A percentile compares a stretch with the other conserved stretches of the same genome.
Evolutionary conservation across 2,329 filamentous ascomycete species (phyloP).

Genomic region (Fusarium algeriense): DNA sequence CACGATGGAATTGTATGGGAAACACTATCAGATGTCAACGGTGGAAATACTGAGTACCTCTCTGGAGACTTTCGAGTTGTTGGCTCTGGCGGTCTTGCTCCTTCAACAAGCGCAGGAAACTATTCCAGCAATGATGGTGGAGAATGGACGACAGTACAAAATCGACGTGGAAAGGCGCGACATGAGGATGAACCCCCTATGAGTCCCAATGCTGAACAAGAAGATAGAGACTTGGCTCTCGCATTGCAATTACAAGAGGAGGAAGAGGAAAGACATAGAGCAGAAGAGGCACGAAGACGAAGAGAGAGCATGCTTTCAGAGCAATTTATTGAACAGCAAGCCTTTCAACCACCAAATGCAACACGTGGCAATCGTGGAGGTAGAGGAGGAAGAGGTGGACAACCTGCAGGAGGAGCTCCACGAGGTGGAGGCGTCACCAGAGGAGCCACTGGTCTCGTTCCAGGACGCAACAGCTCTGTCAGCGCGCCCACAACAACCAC

Average conservation of each 20-base stretch:
- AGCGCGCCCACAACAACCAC: conserved; percentile 37
- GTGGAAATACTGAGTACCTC: conserved; percentile 84
- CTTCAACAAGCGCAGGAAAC: conserved; percentile 30
- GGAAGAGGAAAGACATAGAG: conserved; percentile 83
- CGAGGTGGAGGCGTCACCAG: conserved; percentile 36
- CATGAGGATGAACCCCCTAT: conserved; percentile 47
- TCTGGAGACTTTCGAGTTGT: conserved; percentile 91
- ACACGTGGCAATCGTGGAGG: conserved; percentile 42
- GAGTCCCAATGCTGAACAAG: conserved; percentile 69
- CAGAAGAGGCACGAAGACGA: conserved; percentile 71
- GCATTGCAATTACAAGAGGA: conserved; percentile 95
- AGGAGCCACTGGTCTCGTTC: conserved; percentile 38
- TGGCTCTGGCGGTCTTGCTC: conserved; percentile 60
- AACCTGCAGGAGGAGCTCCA: conserved; percentile 11
- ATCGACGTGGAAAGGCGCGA: conserved; percentile 47
- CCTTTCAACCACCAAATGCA: conserved; percentile 51
- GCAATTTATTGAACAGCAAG: conserved; percentile 76
- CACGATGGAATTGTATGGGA: conserved; percentile 98
- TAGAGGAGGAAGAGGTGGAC: conserved; percentile 21
- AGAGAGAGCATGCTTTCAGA: conserved; percentile 77
- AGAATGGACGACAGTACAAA: conserved; percentile 69
- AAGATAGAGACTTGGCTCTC: conserved; percentile 89
- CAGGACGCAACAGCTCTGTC: conserved; percentile 41
- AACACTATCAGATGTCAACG: conserved; percentile 88
- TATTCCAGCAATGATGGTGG: conserved; percentile 45